phyloP scores from a whole-genome alignment of 139 green algal genomes.

The Chlamydomonas sp. region DNA sequence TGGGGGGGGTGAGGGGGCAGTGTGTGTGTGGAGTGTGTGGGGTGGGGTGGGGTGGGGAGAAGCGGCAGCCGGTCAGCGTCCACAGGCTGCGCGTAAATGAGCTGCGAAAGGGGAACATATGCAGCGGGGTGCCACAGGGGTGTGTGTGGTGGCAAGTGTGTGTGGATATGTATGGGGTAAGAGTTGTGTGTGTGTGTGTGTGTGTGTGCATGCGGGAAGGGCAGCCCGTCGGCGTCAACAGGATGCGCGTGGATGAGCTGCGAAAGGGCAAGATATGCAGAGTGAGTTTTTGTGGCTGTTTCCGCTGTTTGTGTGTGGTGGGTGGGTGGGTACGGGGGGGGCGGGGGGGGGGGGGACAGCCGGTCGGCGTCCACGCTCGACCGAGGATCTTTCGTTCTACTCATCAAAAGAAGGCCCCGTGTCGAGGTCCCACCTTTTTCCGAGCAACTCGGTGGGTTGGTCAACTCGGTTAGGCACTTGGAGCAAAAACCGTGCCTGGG shows the following conservation, averaged over 20 bases:
- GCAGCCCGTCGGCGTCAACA: constrained; percentile 2
- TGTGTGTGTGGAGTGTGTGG: neutral
- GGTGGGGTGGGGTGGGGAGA: neutral
- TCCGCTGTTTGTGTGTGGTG: too few species aligned
- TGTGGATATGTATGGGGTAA: neutral
- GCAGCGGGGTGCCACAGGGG: neutral
- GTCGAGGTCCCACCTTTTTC: too few species aligned
- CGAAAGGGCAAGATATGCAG: neutral
- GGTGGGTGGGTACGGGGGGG: too few species aligned
- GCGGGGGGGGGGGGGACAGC: too few species aligned
- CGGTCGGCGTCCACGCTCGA: too few species aligned
- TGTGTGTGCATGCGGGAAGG: neutral
- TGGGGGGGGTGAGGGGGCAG: neutral
- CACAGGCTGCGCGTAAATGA: neutral
- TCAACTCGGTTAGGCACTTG: too few species aligned
- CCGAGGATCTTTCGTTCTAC: too few species aligned
- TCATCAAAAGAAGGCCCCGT: too few species aligned
- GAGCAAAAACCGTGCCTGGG: too few species aligned
- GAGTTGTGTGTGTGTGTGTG: neutral
- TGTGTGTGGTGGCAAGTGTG: too few species aligned
- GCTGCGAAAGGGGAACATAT: neutral
- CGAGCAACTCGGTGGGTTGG: too few species aligned
- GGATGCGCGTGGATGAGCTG: neutral
- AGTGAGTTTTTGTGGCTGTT: too few species aligned
- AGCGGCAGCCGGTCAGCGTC: constrained; percentile 2